Conservation (phyloP, 805 yeast genomes). For the Lipomyces lipofer region DNA sequence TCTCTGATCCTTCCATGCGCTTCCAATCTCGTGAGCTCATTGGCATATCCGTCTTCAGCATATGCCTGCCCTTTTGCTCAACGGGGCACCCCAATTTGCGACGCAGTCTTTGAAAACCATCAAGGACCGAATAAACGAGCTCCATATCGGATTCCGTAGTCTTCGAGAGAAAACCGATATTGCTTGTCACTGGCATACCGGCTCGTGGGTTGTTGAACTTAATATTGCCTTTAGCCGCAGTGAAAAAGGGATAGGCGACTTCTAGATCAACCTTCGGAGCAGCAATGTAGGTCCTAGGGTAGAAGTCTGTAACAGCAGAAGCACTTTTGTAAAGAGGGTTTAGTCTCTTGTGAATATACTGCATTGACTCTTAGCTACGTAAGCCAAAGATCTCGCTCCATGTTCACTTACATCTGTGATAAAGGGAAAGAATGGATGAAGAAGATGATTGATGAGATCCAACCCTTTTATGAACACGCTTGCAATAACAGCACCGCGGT, state of each 20-base stretch:
- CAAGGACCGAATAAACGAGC: conserved; percentile 2
- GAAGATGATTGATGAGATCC: conserved; percentile 3
- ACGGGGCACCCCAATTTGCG: too few species aligned
- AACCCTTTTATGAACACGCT: conserved; percentile 4
- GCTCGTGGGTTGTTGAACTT: conserved; percentile 7
- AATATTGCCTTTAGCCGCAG: conserved; percentile 2
- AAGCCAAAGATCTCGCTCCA: neutral
- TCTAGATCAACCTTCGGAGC: conserved; percentile 12
- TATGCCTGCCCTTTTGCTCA: neutral
- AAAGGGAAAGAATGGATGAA: conserved; percentile 15
- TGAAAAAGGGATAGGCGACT: conserved; percentile 9
- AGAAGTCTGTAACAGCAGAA: conserved; percentile 1
- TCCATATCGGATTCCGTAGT: neutral
- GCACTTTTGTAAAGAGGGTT: neutral
- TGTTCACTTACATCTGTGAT: conserved; percentile 3
- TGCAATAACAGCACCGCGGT: conserved; percentile 1
- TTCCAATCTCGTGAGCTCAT: neutral
- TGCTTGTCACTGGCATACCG: conserved; percentile 9
- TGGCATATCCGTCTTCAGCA: neutral
- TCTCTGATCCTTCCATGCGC: neutral
- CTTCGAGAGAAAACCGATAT: conserved; percentile 12
- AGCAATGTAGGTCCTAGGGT: conserved; percentile 16
- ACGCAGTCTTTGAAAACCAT: conserved; percentile 13
- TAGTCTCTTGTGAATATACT: neutral
- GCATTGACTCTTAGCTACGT: too few species aligned